phyloP scores from a whole-genome alignment of 2,329 filamentous ascomycete species.

The Fusarium bactridioides region DNA sequence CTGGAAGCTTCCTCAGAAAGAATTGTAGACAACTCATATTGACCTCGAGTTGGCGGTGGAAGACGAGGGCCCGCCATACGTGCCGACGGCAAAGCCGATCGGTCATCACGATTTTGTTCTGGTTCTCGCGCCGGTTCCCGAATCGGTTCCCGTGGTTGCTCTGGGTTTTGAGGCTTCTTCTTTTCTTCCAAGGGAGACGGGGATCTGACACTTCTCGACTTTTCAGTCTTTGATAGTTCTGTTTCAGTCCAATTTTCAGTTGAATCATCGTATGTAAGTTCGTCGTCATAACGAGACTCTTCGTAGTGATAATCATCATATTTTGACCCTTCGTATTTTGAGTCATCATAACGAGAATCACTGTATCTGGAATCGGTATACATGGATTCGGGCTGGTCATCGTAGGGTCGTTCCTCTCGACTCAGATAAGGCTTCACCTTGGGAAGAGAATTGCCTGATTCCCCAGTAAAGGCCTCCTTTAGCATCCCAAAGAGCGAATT shows the following conservation, averaged over 20 bases:
- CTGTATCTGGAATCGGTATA: slow-evolving; percentile 36
- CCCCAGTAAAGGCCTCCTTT: slow-evolving; percentile 69
- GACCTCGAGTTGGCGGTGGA: slow-evolving; percentile 61
- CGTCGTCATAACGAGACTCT: slow-evolving; percentile 33
- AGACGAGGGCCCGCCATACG: slow-evolving; percentile 47
- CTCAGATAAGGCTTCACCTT: slow-evolving; percentile 59
- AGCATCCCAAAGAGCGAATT: slow-evolving; percentile 65
- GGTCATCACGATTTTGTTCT: slow-evolving; percentile 15
- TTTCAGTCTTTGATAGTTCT: slow-evolving; percentile 32
- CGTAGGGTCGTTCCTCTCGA: slow-evolving; percentile 51
- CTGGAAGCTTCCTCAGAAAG: slow-evolving; percentile 60
- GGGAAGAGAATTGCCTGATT: slow-evolving; percentile 59
- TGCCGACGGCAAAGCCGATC: slow-evolving; percentile 32
- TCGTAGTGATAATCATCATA: slow-evolving; percentile 27
- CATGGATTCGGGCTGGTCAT: slow-evolving; percentile 38
- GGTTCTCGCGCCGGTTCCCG: neutral
- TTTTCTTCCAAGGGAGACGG: slow-evolving; percentile 32
- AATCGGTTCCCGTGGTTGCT: neutral
- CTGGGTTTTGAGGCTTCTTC: slow-evolving; percentile 16
- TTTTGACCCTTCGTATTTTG: slow-evolving; percentile 25
- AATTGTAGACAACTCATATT: slow-evolving; percentile 66
- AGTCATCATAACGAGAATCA: slow-evolving; percentile 28
- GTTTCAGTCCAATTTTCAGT: slow-evolving; percentile 40
- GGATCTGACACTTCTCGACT: slow-evolving; percentile 22
- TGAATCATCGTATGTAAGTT: slow-evolving; percentile 29